These are phyloP conservation scores for Kurtzmaniella natalensis DNA, from an alignment of 1,139 yeast species.

Conservation along the genomic window DNA sequence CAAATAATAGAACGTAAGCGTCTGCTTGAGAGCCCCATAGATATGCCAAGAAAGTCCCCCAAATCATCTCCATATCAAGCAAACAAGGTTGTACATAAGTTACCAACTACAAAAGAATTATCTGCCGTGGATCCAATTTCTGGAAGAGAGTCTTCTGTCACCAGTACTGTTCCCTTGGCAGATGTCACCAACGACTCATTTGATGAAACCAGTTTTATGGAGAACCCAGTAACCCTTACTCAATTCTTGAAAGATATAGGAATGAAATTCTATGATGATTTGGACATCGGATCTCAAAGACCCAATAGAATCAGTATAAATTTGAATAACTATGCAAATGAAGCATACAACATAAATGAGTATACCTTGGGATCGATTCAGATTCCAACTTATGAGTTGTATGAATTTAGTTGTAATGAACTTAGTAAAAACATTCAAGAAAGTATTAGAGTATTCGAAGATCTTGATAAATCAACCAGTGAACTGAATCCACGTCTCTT, in stretches of 20 bases:
- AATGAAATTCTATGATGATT: constrained; percentile 49
- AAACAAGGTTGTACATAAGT: too few relatives aligned
- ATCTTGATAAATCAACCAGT: constrained; percentile 39
- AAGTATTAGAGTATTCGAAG: constrained; percentile 41
- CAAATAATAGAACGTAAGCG: background rate
- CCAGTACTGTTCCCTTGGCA: constrained; percentile 28
- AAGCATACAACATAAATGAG: constrained; percentile 17
- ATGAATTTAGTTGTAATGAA: constrained; percentile 51
- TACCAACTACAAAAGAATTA: too few relatives aligned
- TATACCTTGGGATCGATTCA: constrained; percentile 28
- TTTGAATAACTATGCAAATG: constrained; percentile 10
- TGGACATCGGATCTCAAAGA: constrained; percentile 33
- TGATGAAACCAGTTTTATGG: constrained; percentile 8
- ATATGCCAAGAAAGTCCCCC: background rate
- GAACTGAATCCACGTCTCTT: constrained; percentile 48
- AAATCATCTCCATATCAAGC: background rate
- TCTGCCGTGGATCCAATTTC: background rate
- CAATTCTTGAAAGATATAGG: constrained; percentile 46
- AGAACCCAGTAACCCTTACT: constrained; percentile 30
- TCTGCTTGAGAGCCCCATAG: background rate
- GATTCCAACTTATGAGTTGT: constrained; percentile 41
- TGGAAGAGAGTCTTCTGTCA: constrained; percentile 7
- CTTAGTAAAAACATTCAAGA: constrained; percentile 47
- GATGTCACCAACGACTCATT: constrained; percentile 15
- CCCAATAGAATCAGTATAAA: constrained; percentile 22